These are phyloP conservation scores for Didymella pinodella DNA, from an alignment of 2,329 filamentous ascomycete genomes.

Conservation along the genomic window DNA sequence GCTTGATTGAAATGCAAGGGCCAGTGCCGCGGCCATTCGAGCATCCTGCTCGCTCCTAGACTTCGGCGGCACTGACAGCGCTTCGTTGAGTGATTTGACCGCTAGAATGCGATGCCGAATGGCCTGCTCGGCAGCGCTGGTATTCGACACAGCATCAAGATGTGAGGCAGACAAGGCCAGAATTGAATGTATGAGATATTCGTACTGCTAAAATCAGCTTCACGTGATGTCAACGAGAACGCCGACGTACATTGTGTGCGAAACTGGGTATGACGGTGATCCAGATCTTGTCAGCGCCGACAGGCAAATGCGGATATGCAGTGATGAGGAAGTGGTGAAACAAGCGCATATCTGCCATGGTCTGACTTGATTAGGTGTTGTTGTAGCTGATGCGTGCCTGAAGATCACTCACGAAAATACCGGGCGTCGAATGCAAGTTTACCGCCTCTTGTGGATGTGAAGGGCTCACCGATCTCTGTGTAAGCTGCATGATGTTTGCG, in stretches of 20 bases:
- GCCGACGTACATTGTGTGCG: conserved; percentile 66
- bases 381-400: conserved; percentile 8
- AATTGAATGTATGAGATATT: conserved; percentile 75
- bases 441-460: conserved; percentile 39
- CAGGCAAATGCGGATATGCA: conserved; percentile 69
- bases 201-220: conserved; percentile 56
- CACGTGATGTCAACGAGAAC: neutral
- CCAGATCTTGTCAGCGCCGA: conserved; percentile 73
- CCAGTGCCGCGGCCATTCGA: conserved; percentile 48
- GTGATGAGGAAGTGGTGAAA: conserved; percentile 71
- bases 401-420: conserved; percentile 42
- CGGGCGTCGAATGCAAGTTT: conserved; percentile 44
- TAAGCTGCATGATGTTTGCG: conserved; percentile 48
- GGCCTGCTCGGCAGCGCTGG: conserved; percentile 63
- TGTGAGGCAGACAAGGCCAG: conserved; percentile 73
- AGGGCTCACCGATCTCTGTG: conserved; percentile 31
- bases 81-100: conserved; percentile 58
- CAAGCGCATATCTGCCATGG: conserved; percentile 69
- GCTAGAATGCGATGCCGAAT: conserved; percentile 72
- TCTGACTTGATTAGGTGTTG: conserved; percentile 33
- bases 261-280: conserved; percentile 71
- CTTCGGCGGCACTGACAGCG: conserved; percentile 46
- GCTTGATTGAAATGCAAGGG: conserved; percentile 50
- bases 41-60: conserved; percentile 46
- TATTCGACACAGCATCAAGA: conserved; percentile 60